Evolutionary conservation across 495 filamentous ascomycete species (phyloP), one percentile per base, ranked within the genome.

Genomic region (Penicillium dipodomyicola): DNA sequence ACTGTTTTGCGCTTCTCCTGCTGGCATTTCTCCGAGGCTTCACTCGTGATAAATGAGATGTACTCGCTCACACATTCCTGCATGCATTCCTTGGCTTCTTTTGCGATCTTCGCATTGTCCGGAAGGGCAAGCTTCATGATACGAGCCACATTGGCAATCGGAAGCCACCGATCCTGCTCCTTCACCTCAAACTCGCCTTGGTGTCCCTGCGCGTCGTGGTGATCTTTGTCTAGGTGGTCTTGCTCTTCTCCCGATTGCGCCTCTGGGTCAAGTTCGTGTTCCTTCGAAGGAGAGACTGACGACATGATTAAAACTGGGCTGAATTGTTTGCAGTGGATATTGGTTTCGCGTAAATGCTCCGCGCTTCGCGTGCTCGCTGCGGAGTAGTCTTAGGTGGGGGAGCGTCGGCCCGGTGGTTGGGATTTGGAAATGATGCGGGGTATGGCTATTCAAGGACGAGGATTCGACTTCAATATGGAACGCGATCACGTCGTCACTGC

Each of bases 51-150:
- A 79, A 98, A 98, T 17, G 93, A 97, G 79, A 98, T 98, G 75
- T 97, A 98, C 81, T 98, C 94, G 87, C 92, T 97, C 58, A 98
- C 94, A 67, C 94, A 98, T 77, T 98, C 94, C 73, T 98, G 94
- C 94, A 98, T 97, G 76, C 94, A 98, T 71, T 98, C 94, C 72
- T 98, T 98, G 32, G 94, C 94, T 72, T 98, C 94, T 67, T 98
- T 98, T 41, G 94, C 94, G 60, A 98, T 98, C 80, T 98, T 98
- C 54, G 94, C 94, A 72, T 98, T 98, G 61, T 98, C 95, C 15
- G 94, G 94, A 23, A 98, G 79, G 3, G 94, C 94, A 52, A 87
- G 86, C 72, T 98, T 98, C 94, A 98, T 98, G 71, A 98, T 97
- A 46, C 94, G 91, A 63, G 94, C 94, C 67, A 98, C 94, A 20